phyloP scores from a whole-genome alignment of 257 asterid species.

The Primulina eburnea region DNA sequence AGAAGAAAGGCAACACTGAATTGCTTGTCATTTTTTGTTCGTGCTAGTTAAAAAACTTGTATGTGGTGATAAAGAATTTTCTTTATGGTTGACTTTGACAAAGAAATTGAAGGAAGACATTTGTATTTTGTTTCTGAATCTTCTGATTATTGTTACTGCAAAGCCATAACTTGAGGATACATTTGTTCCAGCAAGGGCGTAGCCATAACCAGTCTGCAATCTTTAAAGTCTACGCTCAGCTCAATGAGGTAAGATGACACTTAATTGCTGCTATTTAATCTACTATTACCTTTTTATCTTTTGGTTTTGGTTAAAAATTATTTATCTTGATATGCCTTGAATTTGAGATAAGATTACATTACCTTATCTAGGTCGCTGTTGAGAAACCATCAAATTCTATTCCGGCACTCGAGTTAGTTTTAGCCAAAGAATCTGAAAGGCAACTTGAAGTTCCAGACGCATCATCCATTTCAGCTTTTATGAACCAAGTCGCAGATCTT shows the following conservation, averaged over 20 bases:
- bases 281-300: constrained; percentile 1
- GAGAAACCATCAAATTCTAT: constrained; percentile 36
- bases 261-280: not conserved
- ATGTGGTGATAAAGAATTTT: constrained; percentile 5
- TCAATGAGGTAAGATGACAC: constrained; percentile 35
- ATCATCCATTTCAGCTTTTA: constrained; percentile 41
- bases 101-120: not conserved
- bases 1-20: not conserved
- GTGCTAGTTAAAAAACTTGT: not conserved
- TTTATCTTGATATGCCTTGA: constrained; percentile 18
- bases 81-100: not conserved
- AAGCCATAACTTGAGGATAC: constrained; percentile 12
- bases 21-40: constrained; percentile 2
- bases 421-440: constrained; percentile 25
- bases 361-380: constrained; percentile 32
- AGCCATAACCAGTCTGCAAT: constrained; percentile 34
- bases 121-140: constrained; percentile 7
- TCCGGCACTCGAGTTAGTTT: constrained; percentile 29
- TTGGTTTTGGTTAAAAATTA: not conserved
- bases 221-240: constrained; percentile 42
- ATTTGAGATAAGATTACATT: constrained; percentile 12
- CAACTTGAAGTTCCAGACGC: constrained; percentile 41
- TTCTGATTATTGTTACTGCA: constrained; percentile 2
- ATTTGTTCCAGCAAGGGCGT: constrained; percentile 28
- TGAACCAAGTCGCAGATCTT: constrained; percentile 48